A percentile compares a stretch with the other conserved stretches of the same genome.
Evolutionary conservation across 2,329 filamentous ascomycete genomes (phyloP).

Genomic region (Akanthomyces muscarius): DNA sequence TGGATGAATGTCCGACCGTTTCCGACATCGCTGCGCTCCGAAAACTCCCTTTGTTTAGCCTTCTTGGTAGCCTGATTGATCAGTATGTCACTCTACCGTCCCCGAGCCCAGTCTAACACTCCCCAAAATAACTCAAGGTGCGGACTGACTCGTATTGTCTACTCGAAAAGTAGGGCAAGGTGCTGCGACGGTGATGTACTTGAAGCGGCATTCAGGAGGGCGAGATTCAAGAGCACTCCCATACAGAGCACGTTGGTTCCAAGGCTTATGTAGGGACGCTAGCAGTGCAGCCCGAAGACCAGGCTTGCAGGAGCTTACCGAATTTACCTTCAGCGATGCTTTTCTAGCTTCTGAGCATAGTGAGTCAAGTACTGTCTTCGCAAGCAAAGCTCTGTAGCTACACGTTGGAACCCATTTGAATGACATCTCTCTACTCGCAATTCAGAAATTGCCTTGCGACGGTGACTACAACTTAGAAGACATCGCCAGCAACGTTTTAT

Average conservation of each 20-base stretch:
- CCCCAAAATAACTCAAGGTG: too few relatives aligned
- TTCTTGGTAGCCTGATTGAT: too few relatives aligned
- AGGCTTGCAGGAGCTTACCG: constrained; percentile 22
- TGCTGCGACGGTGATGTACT: too few relatives aligned
- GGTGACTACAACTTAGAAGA: constrained; percentile 22
- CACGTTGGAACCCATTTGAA: constrained; percentile 29
- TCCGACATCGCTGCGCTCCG: too few relatives aligned
- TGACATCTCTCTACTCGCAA: constrained; percentile 29
- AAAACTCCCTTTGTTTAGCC: too few relatives aligned
- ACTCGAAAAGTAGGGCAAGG: too few relatives aligned
- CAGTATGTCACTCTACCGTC: too few relatives aligned
- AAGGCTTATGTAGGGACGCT: constrained; percentile 17
- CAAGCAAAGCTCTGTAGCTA: constrained; percentile 27
- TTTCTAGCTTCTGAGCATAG: constrained; percentile 23
- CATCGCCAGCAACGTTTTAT: constrained; percentile 25
- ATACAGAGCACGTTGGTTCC: constrained; percentile 21
- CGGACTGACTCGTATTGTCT: too few relatives aligned
- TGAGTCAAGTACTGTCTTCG: constrained; percentile 22
- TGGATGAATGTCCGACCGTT: too few relatives aligned
- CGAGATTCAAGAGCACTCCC: too few relatives aligned
- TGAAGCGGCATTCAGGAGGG: too few relatives aligned
- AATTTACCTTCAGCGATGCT: constrained; percentile 28
- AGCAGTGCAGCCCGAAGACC: constrained; percentile 27
- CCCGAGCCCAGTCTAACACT: too few relatives aligned
- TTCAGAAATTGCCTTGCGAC: constrained; percentile 29